Evolutionary conservation across 1,284 basidiomycete genomes (phyloP).

Genomic region (Ceratobasidium sp.): DNA sequence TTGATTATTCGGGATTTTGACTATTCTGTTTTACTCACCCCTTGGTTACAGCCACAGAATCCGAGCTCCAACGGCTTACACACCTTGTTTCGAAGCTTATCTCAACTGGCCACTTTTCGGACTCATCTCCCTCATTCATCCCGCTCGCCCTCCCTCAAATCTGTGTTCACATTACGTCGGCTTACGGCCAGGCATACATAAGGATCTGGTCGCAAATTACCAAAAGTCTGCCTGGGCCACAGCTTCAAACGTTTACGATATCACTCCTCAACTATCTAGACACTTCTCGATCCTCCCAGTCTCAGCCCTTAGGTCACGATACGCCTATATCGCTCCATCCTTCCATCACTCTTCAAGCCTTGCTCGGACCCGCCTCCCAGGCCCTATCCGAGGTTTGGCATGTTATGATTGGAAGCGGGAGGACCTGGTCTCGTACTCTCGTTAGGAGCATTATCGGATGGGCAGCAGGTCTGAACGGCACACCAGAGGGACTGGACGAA

Average conservation of each 20-base stretch:
- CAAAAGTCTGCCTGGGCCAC: constrained; percentile 65
- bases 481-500: constrained; percentile 62
- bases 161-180: constrained; percentile 51
- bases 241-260: constrained; percentile 69
- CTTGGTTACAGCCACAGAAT: constrained; percentile 59
- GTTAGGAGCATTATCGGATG: constrained; percentile 77
- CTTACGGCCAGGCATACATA: constrained; percentile 66
- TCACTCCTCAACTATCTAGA: constrained; percentile 76
- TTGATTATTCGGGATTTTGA: not conserved
- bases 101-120: constrained; percentile 74
- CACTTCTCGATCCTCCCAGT: constrained; percentile 57
- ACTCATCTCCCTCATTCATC: constrained; percentile 64
- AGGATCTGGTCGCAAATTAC: constrained; percentile 69
- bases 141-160: constrained; percentile 75
- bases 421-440: constrained; percentile 69
- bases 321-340: constrained; percentile 67
- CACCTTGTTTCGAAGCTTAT: constrained; percentile 64
- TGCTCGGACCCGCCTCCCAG: constrained; percentile 68
- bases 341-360: constrained; percentile 63
- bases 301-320: constrained; percentile 55
- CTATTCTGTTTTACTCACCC: constrained; percentile 36
- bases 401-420: constrained; percentile 64
- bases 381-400: constrained; percentile 68
- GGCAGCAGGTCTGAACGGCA: constrained; percentile 65
- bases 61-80: constrained; percentile 54